Percentiles rank a stretch among this genome's conserved stretches.
These are phyloP conservation scores for Aspergillus caelatus DNA, from an alignment of 2,329 filamentous ascomycete genomes.

Conservation along the genomic window DNA sequence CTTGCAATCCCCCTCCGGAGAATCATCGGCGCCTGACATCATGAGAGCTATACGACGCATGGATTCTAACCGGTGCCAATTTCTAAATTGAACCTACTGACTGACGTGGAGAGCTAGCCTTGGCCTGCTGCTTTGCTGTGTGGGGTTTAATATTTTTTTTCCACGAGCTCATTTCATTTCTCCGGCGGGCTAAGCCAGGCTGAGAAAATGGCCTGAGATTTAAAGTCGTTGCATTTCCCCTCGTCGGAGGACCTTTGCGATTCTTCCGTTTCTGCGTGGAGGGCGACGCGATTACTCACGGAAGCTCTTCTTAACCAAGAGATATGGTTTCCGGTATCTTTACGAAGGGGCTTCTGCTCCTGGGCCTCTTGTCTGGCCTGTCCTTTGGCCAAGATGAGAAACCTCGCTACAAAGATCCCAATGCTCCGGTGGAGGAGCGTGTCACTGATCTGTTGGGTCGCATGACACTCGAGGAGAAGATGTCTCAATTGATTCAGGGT, in stretches of 20 bases:
- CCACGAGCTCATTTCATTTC: background rate
- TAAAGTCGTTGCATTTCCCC: background rate
- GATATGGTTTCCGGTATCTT: slow-evolving; percentile 22
- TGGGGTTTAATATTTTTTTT: background rate
- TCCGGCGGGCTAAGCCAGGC: background rate
- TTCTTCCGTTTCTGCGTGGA: background rate
- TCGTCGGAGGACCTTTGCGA: background rate
- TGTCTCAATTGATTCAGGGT: slow-evolving; percentile 67
- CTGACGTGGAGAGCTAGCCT: background rate
- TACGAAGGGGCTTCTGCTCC: slow-evolving; percentile 29
- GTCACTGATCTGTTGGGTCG: slow-evolving; percentile 68
- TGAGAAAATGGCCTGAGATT: background rate
- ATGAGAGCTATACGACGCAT: background rate
- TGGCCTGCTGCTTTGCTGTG: background rate
- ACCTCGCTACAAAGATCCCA: slow-evolving; percentile 63
- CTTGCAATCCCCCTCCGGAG: background rate
- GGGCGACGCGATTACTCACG: background rate
- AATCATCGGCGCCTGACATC: background rate
- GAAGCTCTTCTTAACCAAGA: background rate
- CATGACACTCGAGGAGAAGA: slow-evolving; percentile 77
- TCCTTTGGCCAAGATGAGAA: slow-evolving; percentile 20
- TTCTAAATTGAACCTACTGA: background rate
- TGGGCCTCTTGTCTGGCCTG: slow-evolving; percentile 26
- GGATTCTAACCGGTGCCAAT: no score
- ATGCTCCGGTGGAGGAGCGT: slow-evolving; percentile 64